Evolutionary conservation across 352 stramenopile species (phyloP), one percentile per base, ranked within the genome.

Genomic region (Pythium phragmiticola): DNA sequence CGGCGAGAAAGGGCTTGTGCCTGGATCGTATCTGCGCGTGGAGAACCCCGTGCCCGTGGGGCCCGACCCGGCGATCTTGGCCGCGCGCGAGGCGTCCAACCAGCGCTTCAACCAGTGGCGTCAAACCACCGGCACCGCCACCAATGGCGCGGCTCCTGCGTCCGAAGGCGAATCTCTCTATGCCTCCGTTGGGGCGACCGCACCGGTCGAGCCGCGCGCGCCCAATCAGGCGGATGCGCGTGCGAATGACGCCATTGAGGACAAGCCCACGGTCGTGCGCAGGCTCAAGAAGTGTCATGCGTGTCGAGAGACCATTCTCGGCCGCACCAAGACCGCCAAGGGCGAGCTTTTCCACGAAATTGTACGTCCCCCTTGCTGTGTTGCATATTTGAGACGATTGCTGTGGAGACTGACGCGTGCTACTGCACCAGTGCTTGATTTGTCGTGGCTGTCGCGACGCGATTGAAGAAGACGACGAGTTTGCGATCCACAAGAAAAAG

Each of bases 261-360:
- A 84, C 48, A 89, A 90, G 55, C 84, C 84, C 8, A 85, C 75
- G 54, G 72, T 83, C 49, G 81, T 92, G 53, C 84, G 84, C 60
- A 82, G 79, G 57, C 66, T 94, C 14, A 75, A 76, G 23, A 92
- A 94, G 69, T 94, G 84, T 68, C 83, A 72, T 47, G 84, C 82
- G 17, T 94, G 84, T 65, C 89, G 89, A 57, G 84, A 94, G 63
- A 94, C 84, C 13, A 94, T 94, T 69, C 63, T 94, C 26, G 84
- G 84, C 21, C 82, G 81, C 61, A 92, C 82, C 41, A 89, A 90
- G 68, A 80, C 70, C 41, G 84, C 79, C 49, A 84, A 89, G 65
- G 72, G 77, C 66, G 76, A 94, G 59, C 90, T 94, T 58, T 94
- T 92, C 63, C 84, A 94, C 71, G 84, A 94, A 63, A 90, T 92